A percentile compares a stretch with the other conserved stretches of the same genome.
Evolutionary conservation across 2,329 filamentous ascomycete genomes (phyloP).

Genomic region (Cytospora mali): DNA sequence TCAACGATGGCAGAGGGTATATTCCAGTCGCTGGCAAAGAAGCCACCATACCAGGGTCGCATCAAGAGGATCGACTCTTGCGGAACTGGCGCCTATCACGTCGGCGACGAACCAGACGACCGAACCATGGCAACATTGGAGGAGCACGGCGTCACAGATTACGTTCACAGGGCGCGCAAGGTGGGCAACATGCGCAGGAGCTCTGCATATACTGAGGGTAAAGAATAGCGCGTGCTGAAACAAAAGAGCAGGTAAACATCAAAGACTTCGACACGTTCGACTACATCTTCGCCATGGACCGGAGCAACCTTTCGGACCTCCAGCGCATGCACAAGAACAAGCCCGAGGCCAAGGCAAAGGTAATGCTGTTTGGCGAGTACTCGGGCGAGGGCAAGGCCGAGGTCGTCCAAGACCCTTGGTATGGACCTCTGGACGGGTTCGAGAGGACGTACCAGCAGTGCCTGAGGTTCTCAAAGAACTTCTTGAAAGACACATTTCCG

Average conservation of each 20-base stretch:
- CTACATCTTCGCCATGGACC: conserved; percentile 95
- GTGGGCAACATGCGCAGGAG: conserved; percentile 45
- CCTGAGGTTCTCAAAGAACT: conserved; percentile 73
- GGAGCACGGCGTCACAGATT: conserved; percentile 74
- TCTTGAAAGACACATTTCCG: conserved; percentile 64
- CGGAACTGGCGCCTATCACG: conserved; percentile 87
- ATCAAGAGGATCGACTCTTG: conserved; percentile 80
- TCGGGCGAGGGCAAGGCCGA: conserved; percentile 70
- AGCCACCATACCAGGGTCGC: conserved; percentile 59
- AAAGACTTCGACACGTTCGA: conserved; percentile 85
- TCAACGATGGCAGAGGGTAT: conserved; percentile 97
- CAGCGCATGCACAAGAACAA: conserved; percentile 61
- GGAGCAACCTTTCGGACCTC: conserved; percentile 74
- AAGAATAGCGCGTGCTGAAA: conserved; percentile 7
- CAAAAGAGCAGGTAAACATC: conserved; percentile 49
- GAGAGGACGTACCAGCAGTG: conserved; percentile 85
- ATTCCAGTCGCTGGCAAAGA: conserved; percentile 71
- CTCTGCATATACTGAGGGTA: not conserved
- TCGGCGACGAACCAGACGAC: conserved; percentile 73
- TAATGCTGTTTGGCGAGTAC: conserved; percentile 83
- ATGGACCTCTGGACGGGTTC: conserved; percentile 82
- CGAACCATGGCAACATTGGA: conserved; percentile 81
- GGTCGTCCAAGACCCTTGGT: conserved; percentile 87
- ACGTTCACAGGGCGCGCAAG: conserved; percentile 76
- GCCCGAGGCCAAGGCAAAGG: conserved; percentile 61